A percentile compares a stretch with the other conserved stretches of the same genome.
Evolutionary conservation across 768 basidiomycete species (phyloP).

Genomic region (Podaxis sp.): DNA sequence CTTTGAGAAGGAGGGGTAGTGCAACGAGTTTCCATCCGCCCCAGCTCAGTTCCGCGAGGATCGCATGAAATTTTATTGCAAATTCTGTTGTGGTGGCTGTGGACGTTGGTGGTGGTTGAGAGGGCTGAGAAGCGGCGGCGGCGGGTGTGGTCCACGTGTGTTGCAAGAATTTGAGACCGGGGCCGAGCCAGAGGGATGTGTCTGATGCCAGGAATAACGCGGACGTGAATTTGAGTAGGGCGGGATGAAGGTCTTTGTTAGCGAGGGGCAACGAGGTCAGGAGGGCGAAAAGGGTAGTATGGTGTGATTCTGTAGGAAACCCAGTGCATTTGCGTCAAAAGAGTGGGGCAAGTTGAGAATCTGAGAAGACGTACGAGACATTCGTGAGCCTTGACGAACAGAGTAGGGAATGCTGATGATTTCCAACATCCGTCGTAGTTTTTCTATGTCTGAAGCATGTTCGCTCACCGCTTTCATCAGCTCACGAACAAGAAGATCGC

Average conservation of each 20-base stretch:
- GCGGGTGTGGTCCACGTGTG: slow-evolving; percentile 38
- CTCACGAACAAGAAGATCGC: slow-evolving; percentile 49
- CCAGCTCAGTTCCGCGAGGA: slow-evolving; percentile 67
- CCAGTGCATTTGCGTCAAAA: neutral
- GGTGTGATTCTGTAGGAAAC: slow-evolving; percentile 32
- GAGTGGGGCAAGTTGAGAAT: neutral
- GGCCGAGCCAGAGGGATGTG: slow-evolving; percentile 49
- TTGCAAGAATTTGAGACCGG: slow-evolving; percentile 58
- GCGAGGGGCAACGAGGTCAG: slow-evolving; percentile 30
- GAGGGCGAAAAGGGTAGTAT: slow-evolving; percentile 30
- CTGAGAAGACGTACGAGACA: slow-evolving; percentile 49
- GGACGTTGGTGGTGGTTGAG: neutral
- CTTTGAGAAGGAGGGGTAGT: slow-evolving; percentile 56
- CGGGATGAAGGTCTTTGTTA: slow-evolving; percentile 24
- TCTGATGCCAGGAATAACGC: slow-evolving; percentile 43
- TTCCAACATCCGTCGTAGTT: slow-evolving; percentile 53
- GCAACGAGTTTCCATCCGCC: slow-evolving; percentile 76
- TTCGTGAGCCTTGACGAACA: slow-evolving; percentile 70
- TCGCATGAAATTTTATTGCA: slow-evolving; percentile 55
- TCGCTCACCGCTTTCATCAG: slow-evolving; percentile 26
- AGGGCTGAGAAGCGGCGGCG: neutral
- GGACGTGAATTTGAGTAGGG: slow-evolving; percentile 40
- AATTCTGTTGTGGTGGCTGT: slow-evolving; percentile 31
- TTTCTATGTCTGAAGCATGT: slow-evolving; percentile 27
- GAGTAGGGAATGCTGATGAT: slow-evolving; percentile 55